These are phyloP conservation scores for Emergomyces pasteurianus DNA, from an alignment of 2,329 filamentous ascomycete species.

Conservation along the genomic window DNA sequence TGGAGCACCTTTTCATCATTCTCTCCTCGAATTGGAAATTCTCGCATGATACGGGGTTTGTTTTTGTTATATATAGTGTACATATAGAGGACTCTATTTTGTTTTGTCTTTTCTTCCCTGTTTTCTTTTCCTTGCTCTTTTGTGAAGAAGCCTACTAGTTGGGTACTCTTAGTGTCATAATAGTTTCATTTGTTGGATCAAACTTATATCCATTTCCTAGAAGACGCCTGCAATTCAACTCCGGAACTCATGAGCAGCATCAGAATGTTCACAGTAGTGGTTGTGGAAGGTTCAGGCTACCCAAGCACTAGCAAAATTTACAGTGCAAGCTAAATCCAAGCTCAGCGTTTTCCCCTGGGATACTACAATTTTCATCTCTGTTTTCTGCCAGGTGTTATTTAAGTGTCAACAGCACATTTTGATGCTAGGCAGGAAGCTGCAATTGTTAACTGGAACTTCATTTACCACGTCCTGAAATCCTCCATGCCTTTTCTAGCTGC, in stretches of 20 bases:
- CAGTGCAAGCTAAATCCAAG: not conserved
- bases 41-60: constrained; percentile 30
- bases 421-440: not conserved
- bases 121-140: not conserved
- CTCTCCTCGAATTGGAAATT: constrained; percentile 20
- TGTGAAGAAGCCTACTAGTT: not conserved
- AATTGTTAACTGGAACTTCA: not conserved
- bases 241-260: not conserved
- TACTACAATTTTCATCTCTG: not conserved
- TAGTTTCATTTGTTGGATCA: not conserved
- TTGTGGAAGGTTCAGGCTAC: not conserved
- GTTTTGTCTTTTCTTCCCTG: not conserved
- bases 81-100: constrained; percentile 26
- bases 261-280: not conserved
- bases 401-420: not conserved
- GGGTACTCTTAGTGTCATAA: not conserved
- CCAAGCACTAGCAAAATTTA: not conserved
- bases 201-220: not conserved
- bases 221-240: not conserved
- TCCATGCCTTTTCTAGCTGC: not conserved
- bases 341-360: not conserved
- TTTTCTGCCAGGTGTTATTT: not conserved
- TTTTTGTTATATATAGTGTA: constrained; percentile 28
- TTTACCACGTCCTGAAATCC: not conserved
- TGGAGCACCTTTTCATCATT: constrained; percentile 27